phyloP scores from a whole-genome alignment of 2,329 filamentous ascomycete species.

The Microcera coccophila region DNA sequence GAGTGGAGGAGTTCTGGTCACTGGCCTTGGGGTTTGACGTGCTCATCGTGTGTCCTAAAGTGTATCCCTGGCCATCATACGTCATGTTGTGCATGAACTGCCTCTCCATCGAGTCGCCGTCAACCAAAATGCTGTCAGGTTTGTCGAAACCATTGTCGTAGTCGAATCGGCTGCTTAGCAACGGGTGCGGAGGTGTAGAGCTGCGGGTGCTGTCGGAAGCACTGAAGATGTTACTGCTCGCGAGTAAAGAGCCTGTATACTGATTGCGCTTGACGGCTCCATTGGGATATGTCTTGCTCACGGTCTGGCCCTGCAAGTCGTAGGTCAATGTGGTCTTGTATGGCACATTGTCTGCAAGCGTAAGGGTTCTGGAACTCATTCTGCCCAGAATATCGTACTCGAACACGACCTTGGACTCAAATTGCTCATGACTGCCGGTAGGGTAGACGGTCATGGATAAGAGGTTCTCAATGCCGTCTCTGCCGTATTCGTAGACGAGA shows the following conservation, averaged over 20 bases:
- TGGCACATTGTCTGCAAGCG: background rate
- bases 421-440: background rate
- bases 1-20: too few relatives aligned
- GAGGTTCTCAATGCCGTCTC: background rate
- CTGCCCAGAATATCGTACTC: background rate
- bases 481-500: background rate
- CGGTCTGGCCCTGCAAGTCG: constrained; percentile 2
- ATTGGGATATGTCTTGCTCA: background rate
- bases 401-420: background rate
- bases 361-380: background rate
- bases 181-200: too few relatives aligned
- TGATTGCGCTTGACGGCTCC: constrained; percentile 1
- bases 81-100: background rate
- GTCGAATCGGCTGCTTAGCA: background rate
- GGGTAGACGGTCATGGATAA: background rate
- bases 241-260: background rate
- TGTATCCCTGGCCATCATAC: background rate
- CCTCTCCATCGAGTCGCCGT: background rate
- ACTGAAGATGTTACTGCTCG: background rate
- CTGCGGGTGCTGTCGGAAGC: background rate
- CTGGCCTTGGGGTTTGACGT: too few relatives aligned
- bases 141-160: background rate
- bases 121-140: background rate
- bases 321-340: constrained; percentile 1
- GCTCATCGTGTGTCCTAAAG: constrained; percentile 1